These are phyloP conservation scores for Phlebiopsis gigantea DNA, from an alignment of 768 basidiomycete genomes.

Conservation along the genomic window DNA sequence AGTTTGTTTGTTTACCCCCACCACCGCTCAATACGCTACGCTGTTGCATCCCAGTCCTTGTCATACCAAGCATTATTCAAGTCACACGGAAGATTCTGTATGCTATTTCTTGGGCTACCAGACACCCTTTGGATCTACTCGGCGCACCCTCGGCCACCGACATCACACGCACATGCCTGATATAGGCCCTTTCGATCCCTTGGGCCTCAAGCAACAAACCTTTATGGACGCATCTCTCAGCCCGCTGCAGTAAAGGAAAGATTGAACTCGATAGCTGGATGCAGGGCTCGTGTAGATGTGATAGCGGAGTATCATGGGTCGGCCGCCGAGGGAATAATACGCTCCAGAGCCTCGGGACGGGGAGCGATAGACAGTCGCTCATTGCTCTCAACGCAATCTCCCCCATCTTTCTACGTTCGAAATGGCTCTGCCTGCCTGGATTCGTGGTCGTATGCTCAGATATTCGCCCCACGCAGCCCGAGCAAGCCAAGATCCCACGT, in stretches of 20 bases:
- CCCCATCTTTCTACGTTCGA: not conserved
- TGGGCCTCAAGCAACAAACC: no score
- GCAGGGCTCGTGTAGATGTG: not conserved
- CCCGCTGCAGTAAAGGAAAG: not conserved
- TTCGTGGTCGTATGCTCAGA: not conserved
- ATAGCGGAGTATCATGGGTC: not conserved
- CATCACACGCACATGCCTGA: not conserved
- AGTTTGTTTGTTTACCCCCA: not conserved
- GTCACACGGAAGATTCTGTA: not conserved
- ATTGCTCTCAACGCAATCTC: not conserved
- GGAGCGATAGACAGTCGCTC: not conserved
- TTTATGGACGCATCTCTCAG: no score
- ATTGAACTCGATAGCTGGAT: not conserved
- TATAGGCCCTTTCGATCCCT: no score
- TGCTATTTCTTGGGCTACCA: not conserved
- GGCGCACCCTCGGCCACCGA: not conserved
- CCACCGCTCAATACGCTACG: not conserved
- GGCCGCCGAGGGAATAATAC: not conserved
- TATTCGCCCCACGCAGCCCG: not conserved
- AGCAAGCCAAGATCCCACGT: not conserved
- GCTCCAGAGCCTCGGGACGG: no score
- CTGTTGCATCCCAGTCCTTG: not conserved
- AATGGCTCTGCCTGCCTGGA: not conserved
- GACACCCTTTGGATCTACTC: not conserved
- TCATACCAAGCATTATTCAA: not conserved